Evolutionary conservation across 2,329 filamentous ascomycete genomes (phyloP).

Genomic region (Monilinia laxa): DNA sequence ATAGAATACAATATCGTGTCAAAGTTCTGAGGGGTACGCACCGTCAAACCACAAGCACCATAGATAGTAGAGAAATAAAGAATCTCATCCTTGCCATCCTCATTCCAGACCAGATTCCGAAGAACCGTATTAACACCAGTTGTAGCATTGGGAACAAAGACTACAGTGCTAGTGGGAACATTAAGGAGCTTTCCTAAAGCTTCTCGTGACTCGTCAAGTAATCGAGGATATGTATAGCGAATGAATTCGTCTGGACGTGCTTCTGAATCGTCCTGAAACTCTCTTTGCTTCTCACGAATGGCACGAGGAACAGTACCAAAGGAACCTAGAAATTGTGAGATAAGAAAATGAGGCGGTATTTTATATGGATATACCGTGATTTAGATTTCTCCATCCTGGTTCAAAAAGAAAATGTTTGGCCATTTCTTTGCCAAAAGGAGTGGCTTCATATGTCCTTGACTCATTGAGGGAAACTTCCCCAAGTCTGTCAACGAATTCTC

Average conservation of each 20-base stretch:
- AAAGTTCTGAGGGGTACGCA: slow-evolving; percentile 40
- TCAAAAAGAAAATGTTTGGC: slow-evolving; percentile 41
- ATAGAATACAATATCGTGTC: not conserved
- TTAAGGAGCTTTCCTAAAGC: slow-evolving; percentile 67
- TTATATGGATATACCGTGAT: slow-evolving; percentile 40
- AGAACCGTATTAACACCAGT: slow-evolving; percentile 75
- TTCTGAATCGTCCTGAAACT: slow-evolving; percentile 68
- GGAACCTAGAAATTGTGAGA: slow-evolving; percentile 52
- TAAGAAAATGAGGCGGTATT: not conserved
- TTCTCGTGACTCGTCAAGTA: slow-evolving; percentile 63
- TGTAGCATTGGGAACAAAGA: slow-evolving; percentile 81
- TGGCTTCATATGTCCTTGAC: slow-evolving; percentile 31
- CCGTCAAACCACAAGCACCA: slow-evolving; percentile 66
- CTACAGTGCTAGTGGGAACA: slow-evolving; percentile 62
- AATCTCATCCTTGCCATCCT: slow-evolving; percentile 65
- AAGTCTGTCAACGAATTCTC: slow-evolving; percentile 26
- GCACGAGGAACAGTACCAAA: slow-evolving; percentile 72
- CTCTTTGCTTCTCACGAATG: slow-evolving; percentile 58
- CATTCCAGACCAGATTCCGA: slow-evolving; percentile 67
- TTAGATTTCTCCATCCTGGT: slow-evolving; percentile 40
- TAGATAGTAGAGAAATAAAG: slow-evolving; percentile 62
- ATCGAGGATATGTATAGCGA: slow-evolving; percentile 61
- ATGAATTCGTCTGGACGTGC: slow-evolving; percentile 73
- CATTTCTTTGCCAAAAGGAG: slow-evolving; percentile 41
- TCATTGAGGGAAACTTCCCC: slow-evolving; percentile 29